Evolutionary conservation across 192 early-diverging fungal genomes (phyloP).

Genomic region (Coemansia sp.): DNA sequence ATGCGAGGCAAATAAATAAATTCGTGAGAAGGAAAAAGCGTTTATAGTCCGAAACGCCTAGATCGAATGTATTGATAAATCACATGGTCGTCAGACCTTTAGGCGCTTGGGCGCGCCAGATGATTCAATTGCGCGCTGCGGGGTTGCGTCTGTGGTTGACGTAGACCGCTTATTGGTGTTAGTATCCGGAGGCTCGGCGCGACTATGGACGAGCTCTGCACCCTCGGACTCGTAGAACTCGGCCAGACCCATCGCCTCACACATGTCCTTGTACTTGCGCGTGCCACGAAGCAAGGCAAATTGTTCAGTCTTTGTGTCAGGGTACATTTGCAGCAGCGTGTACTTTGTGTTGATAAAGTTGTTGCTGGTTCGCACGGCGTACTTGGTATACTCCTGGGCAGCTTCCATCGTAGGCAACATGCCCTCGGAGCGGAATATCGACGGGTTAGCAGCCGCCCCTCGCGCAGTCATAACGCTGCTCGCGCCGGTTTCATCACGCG

Average conservation of each 20-base stretch:
- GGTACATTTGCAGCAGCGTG: slow-evolving; percentile 83
- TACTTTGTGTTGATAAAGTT: slow-evolving; percentile 89
- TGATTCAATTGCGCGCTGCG: neutral
- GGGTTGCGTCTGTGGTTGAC: neutral
- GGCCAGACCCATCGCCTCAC: slow-evolving; percentile 47
- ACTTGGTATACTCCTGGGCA: slow-evolving; percentile 67
- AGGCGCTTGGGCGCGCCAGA: slow-evolving; percentile 3
- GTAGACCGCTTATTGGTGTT: neutral
- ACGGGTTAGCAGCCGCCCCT: slow-evolving; percentile 82
- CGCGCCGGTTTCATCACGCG: slow-evolving; percentile 62
- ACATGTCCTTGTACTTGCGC: slow-evolving; percentile 60
- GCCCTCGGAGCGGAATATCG: slow-evolving; percentile 79
- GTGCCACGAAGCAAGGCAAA: slow-evolving; percentile 55
- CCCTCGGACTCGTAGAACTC: slow-evolving; percentile 44
- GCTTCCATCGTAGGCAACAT: slow-evolving; percentile 58
- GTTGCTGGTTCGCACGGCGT: slow-evolving; percentile 71
- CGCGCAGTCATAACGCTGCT: slow-evolving; percentile 90
- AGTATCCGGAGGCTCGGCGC: neutral
- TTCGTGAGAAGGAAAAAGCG: neutral
- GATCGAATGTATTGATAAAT: neutral
- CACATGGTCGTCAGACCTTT: neutral
- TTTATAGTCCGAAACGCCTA: neutral
- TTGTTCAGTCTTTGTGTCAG: slow-evolving; percentile 58
- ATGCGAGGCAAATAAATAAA: neutral
- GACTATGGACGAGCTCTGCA: slow-evolving; percentile 12